Evolutionary conservation across 352 stramenopile genomes (phyloP), one percentile per base, ranked within the genome.

Genomic region (Globisporangium echinulatum): DNA sequence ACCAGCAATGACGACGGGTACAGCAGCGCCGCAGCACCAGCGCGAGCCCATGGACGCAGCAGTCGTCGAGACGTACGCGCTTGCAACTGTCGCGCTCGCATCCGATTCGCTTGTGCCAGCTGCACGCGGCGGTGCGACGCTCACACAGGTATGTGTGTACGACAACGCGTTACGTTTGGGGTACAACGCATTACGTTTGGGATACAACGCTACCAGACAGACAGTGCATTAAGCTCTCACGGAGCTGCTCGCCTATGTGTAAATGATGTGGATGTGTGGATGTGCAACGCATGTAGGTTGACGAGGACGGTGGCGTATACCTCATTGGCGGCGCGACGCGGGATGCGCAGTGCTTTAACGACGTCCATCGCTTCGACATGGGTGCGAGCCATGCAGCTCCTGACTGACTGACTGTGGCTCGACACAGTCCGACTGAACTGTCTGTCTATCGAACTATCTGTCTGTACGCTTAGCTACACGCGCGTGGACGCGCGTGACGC

Each of bases 301-400:
- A 62, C 7, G 62, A 58, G 47, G 72, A 66, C 2, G 52, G 50
- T 11, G 17, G 46, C 0, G 54, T 91, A 0, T 91, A 85, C 56
- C 68, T 91, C 25, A 82, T 91, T 40, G 79, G 79, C 7, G 79
- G 79, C 2, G 74, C 81, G 0, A 83, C 80, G 33, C 68, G 81
- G 52, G 72, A 85, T 52, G 79, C 67, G 8, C 55, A 58, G 6
- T 82, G 76, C 56, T 88, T 85, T 52, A 56, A 64, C 8, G 79
- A 89, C 37, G 77, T 87, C 5, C 66, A 84, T 61, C 39, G 50
- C 15, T 74, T 89, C n/a, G 68, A 89, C 52, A 40, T 87, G 4
- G 68, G 82, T 59, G 2, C 42, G 50, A 44, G 7, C 40, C 11
- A 44, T 44, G 7, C 40, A 44, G n/a, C 7, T n/a, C 43, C 1